These are phyloP conservation scores for Plasmopara muralis DNA, from an alignment of 352 stramenopile genomes.

Conservation along the genomic window DNA sequence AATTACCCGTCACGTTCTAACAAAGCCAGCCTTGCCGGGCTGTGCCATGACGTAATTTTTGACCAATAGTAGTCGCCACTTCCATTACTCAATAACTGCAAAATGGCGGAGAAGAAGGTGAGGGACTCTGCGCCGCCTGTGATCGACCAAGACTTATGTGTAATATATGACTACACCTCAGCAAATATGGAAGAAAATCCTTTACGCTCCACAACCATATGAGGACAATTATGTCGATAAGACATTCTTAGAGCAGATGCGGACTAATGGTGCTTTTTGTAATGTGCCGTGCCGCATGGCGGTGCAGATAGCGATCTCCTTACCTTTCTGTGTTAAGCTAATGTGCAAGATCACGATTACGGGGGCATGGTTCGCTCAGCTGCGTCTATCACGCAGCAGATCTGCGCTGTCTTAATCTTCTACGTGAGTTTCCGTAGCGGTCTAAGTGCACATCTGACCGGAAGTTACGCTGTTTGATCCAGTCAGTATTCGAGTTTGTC, in stretches of 20 bases:
- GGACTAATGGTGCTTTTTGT: conserved; percentile 69
- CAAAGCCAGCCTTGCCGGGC: too few relatives aligned
- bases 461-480: conserved; percentile 1
- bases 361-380: conserved; percentile 79
- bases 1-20: too few relatives aligned
- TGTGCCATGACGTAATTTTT: too few relatives aligned
- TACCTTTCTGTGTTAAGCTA: conserved; percentile 29
- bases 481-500: conserved; percentile 76
- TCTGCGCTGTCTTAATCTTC: conserved; percentile 84
- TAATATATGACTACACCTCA: conserved; percentile 4
- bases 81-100: background rate
- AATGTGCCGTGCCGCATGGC: background rate
- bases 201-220: conserved; percentile 85
- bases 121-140: background rate
- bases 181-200: conserved; percentile 75
- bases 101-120: conserved; percentile 19
- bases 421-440: conserved; percentile 37
- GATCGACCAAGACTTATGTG: conserved; percentile 1
- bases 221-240: conserved; percentile 88
- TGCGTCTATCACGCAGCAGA: conserved; percentile 84
- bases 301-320: background rate
- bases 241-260: conserved; percentile 87
- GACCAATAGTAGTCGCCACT: too few relatives aligned
- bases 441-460: background rate
- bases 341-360: conserved; percentile 80